Base-by-base conservation (phyloP, 345 rosid species). In the Populus davidiana region DNA sequence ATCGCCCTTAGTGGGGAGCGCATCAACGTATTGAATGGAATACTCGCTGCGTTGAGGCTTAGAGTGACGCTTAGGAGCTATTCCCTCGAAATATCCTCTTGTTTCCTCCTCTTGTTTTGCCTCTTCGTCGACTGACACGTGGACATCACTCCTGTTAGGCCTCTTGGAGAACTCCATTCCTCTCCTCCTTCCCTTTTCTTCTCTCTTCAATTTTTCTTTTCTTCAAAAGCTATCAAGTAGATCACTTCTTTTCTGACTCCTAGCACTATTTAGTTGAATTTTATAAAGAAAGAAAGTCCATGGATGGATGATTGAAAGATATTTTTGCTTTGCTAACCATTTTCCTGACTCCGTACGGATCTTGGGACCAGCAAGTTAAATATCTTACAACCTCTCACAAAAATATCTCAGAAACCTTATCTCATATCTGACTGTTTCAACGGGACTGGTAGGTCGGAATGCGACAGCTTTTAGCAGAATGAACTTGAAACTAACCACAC, bases 1-100 rank as follows among this genome's bases (percentile, higher is more conserved):
- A n/a, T 4, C 20, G 21, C 41, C 44, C n/a, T 35, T 31, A 10
- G 25, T 20, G 71, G 35, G 10, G 16, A 76, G 62, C 36, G 69
- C 61, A 72, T 91, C 96, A 12, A 80, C 87, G 44, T 88, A 91
- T 8, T 70, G 67, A 61, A 89, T 18, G 10, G 90, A 85, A 78
- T 86, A 64, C 66, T 91, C 93, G 39, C 96, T 88, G 6, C 93
- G 79, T 71, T 84, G 91, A 69, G 93, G 95, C 89, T 91, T 91
- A 8, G 87, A 69, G 43, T 91, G 95, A 25, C 90, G 90, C 67
- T 83, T 78, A 1, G 90, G 90, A 71, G 89, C 91, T 12, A 85
- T 73, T 0, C 77, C 86, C 13, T 91, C 88, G 29, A 89, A 91
- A 80, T 86, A 69, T 1, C 80, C 81, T 77, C 85, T 86, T 1